Evolutionary conservation across 352 stramenopile genomes (phyloP).

Genomic region (Phytopythium oedochilum): DNA sequence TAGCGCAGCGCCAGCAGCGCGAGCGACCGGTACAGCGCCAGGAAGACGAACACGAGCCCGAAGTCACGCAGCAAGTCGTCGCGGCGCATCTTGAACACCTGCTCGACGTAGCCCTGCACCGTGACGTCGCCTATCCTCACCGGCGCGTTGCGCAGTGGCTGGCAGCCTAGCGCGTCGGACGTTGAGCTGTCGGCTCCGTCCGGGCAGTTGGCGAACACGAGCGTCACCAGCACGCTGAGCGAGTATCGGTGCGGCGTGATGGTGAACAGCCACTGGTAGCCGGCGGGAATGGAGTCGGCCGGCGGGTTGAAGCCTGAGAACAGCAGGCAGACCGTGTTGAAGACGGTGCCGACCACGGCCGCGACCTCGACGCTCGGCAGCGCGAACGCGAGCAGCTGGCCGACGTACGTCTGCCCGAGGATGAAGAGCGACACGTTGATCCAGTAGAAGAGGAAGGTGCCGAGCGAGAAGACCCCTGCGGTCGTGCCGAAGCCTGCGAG

Average conservation of each 20-base stretch:
- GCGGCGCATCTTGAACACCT: not conserved
- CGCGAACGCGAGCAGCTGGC: constrained; percentile 15
- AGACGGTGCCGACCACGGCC: constrained; percentile 9
- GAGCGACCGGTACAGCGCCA: constrained; percentile 9
- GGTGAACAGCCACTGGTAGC: constrained; percentile 22
- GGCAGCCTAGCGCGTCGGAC: not conserved
- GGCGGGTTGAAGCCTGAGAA: constrained; percentile 28
- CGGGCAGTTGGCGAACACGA: constrained; percentile 15
- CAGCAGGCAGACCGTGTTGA: constrained; percentile 18
- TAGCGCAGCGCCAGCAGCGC: constrained; percentile 18
- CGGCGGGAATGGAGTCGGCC: constrained; percentile 12
- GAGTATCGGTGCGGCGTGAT: constrained; percentile 18
- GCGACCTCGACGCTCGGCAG: constrained; percentile 13
- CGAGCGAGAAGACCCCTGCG: too few species aligned
- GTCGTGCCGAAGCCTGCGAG: constrained; percentile 19
- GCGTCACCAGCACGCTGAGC: constrained; percentile 10
- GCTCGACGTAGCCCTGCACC: constrained; percentile 8
- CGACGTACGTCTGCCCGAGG: constrained; percentile 18
- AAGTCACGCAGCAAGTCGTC: constrained; percentile 3
- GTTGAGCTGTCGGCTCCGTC: not conserved
- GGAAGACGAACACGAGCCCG: not conserved
- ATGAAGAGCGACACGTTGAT: constrained; percentile 15
- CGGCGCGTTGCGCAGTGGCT: not conserved
- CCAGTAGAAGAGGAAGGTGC: constrained; percentile 15
- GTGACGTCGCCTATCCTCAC: not conserved